Evolutionary conservation across 139 green algal genomes (phyloP).

Genomic region (Yamagishiella unicocca): DNA sequence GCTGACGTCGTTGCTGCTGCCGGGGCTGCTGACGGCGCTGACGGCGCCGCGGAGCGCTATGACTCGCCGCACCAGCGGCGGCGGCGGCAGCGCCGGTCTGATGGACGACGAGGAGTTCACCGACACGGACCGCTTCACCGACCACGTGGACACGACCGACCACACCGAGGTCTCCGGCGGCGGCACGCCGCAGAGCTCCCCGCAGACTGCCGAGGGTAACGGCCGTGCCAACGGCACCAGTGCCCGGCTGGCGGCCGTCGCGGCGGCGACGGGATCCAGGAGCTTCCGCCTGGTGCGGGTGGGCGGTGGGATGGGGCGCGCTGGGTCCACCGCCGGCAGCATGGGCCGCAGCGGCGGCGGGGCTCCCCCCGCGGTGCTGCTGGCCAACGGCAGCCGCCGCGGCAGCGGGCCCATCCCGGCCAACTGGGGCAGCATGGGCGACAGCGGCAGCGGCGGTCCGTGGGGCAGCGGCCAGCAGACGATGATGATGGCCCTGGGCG

Average conservation of each 20-base stretch:
- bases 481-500: too few species aligned
- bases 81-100: background rate
- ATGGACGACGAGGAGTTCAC: conserved; percentile 23
- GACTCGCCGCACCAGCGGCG: background rate
- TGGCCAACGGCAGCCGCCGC: background rate
- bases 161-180: background rate
- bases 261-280: background rate
- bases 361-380: background rate
- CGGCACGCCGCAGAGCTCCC: background rate
- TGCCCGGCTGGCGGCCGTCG: background rate
- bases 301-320: background rate
- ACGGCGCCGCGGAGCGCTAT: conserved; percentile 12
- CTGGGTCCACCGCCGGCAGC: background rate
- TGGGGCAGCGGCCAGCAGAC: too few species aligned
- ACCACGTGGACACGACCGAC: background rate
- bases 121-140: conserved; percentile 23
- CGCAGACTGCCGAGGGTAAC: background rate
- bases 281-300: conserved; percentile 15
- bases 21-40: conserved; percentile 24
- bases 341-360: background rate
- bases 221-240: background rate
- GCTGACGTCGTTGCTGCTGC: background rate
- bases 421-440: background rate
- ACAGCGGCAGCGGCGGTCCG: background rate
- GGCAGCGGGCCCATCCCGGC: background rate